These are phyloP conservation scores for Candida ficus DNA, from an alignment of 805 yeast genomes.

Conservation along the genomic window DNA sequence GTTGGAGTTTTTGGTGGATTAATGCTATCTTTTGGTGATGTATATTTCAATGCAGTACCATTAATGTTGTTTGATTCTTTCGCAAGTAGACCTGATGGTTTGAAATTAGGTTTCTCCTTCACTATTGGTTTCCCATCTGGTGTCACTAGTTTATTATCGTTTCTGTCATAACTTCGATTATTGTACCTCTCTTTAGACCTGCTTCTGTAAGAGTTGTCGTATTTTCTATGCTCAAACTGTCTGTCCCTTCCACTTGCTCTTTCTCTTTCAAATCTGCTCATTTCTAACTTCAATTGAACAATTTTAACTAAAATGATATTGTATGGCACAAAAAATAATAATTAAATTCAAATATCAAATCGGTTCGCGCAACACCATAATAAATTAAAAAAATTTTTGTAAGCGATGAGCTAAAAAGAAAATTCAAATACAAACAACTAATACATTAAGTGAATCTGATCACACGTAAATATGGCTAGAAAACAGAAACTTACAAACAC, in stretches of 20 bases:
- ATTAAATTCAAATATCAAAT: background rate
- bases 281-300: background rate
- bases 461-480: conserved; percentile 35
- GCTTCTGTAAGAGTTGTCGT: background rate
- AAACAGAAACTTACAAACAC: conserved; percentile 27
- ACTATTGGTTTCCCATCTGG: background rate
- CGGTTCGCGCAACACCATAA: conserved; percentile 5
- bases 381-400: conserved; percentile 2
- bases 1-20: conserved; percentile 25
- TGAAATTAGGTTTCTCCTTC: conserved; percentile 30
- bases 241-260: background rate
- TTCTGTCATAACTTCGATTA: background rate
- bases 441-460: background rate
- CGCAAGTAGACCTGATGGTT: conserved; percentile 39
- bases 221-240: background rate
- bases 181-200: background rate
- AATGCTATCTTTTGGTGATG: conserved; percentile 31
- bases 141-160: background rate
- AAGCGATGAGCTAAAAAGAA: conserved; percentile 5
- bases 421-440: background rate
- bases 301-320: background rate
- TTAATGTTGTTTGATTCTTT: conserved; percentile 31
- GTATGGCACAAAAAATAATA: background rate
- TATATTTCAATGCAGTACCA: conserved; percentile 35
- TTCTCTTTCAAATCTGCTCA: background rate